Evolutionary conservation across 2,329 filamentous ascomycete genomes (phyloP), one percentile per base, ranked within the genome.

Genomic region (Dactylonectria macrodidyma): DNA sequence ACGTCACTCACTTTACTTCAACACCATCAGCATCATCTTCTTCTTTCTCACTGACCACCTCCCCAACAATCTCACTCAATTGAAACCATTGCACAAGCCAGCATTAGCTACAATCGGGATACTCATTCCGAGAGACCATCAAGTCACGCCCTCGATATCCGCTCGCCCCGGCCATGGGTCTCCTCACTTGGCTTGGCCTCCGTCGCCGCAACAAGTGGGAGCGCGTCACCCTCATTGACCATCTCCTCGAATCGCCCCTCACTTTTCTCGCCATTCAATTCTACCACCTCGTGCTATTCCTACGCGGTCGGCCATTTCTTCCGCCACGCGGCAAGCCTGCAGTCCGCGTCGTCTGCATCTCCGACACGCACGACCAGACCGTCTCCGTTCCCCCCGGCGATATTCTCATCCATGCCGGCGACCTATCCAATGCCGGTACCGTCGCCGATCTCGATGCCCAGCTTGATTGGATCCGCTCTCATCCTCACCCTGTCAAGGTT

Each of bases 381-480:
- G 83, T 89, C 8, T 74, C 80, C 19, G 85, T 97, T 1, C 94
- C 95, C 0, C 81, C 87, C 10, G 95, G 95, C 63, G 95, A 98
- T 79, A 85, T 98, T 24, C 88, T 98, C 56, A 92, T 98, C 74
- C 95, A 98, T 78, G 93, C 94, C 2, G 95, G 95, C 44, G 95
- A 98, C 81, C 85, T 97, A 75, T 92, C 91, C 61, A 91, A 94
- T 73, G 84, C 85, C 24, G 95, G 95, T 46, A 92, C 90, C 9
- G 87, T 89, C 1, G 84, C 84, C 12, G 92, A 94, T 68, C 91
- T 98, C 63, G 94, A 97, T 82, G 84, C 83, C n/a, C 92, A 96
- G 75, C 85, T 98, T 50, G 89, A 97, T 83, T 98, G 94, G 94
- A 85, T 98, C 12, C 87, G 86, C 54, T 84, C 84, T 3, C 87